These are phyloP conservation scores for Tetraselmis striata DNA, from an alignment of 139 green algal genomes.

Conservation along the genomic window DNA sequence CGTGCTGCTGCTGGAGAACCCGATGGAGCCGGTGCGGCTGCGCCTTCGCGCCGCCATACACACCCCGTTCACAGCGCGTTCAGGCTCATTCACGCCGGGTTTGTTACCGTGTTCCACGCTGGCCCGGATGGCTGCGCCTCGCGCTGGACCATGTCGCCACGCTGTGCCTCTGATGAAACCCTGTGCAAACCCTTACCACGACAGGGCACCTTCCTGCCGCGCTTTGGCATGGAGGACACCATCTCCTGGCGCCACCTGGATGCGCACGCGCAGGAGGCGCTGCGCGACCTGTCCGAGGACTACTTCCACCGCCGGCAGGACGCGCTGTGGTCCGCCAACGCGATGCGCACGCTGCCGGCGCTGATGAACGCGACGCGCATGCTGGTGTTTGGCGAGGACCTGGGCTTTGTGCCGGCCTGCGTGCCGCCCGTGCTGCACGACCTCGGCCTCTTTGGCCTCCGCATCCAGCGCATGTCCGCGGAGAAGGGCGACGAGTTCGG, in stretches of 20 bases:
- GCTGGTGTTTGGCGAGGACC: slow-evolving; percentile 93
- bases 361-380: slow-evolving; percentile 76
- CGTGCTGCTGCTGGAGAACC: slow-evolving; percentile 74
- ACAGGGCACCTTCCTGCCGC: slow-evolving; percentile 13
- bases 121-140: too few species aligned
- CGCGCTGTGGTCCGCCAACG: slow-evolving; percentile 68
- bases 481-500: slow-evolving; percentile 55
- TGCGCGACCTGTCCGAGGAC: slow-evolving; percentile 75
- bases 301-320: slow-evolving; percentile 80
- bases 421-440: slow-evolving; percentile 77
- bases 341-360: slow-evolving; percentile 73
- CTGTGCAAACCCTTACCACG: too few species aligned
- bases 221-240: slow-evolving; percentile 69
- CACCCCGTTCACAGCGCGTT: too few species aligned
- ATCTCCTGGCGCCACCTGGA: slow-evolving; percentile 69
- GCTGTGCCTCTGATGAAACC: too few species aligned
- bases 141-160: too few species aligned
- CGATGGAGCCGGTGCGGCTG: slow-evolving; percentile 33
- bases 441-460: slow-evolving; percentile 82
- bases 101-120: too few species aligned
- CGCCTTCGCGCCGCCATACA: neutral
- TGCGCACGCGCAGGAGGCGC: slow-evolving; percentile 37
- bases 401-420: slow-evolving; percentile 86
- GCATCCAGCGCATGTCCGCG: slow-evolving; percentile 84
- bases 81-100: too few species aligned